Base-by-base conservation (phyloP, 768 basidiomycete species). In the Rhodosporidiobolus odoratus region DNA sequence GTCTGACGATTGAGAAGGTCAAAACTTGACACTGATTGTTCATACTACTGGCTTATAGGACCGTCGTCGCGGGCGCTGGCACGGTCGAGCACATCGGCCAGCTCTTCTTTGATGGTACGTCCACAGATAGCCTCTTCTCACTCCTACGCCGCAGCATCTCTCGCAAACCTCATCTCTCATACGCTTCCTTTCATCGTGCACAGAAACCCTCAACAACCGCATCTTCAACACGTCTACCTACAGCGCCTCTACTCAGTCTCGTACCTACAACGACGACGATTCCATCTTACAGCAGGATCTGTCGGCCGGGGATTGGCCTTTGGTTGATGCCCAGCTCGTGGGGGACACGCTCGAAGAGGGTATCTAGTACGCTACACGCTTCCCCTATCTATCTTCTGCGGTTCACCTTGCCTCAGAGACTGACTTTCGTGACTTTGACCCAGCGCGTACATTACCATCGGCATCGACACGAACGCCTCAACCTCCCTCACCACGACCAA, bases 31-130 rank as follows among this genome's bases (percentile, higher is more conserved):
- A n/a, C n/a, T n/a, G n/a, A n/a, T 50, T 50, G 8, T n/a, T 50
- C 48, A 25, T 50, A 12, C 48, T 45, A 23, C 48, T 50, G 9
- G 48, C 48, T 8, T 50, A 50, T 43, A 78, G 78, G 19, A 79
- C 80, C 2, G 71, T 80, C 37, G 64, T 78, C 40, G 79, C 81
- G 4, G 70, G 66, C 45, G 68, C 78, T 2, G 80, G 79, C n/a
- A 77, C 65, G 2, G 75, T 79, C 15, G 59, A 75, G 15, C 82
- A 82, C 70, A 75, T 78, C 52, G 82, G 82, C 12, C 81, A 80
- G 59, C 71, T 82, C 19, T 83, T 81, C 78, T 82, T 82, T 76
- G 78, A 78, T 15, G 81, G 82, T 34, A 32, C 25, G 32, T 25
- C 7, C 35, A 13, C 13, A 4, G 21, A 8, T n/a, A 9, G 48